Conservation (phyloP, 768 basidiomycete genomes). For the Collybia nuda region DNA sequence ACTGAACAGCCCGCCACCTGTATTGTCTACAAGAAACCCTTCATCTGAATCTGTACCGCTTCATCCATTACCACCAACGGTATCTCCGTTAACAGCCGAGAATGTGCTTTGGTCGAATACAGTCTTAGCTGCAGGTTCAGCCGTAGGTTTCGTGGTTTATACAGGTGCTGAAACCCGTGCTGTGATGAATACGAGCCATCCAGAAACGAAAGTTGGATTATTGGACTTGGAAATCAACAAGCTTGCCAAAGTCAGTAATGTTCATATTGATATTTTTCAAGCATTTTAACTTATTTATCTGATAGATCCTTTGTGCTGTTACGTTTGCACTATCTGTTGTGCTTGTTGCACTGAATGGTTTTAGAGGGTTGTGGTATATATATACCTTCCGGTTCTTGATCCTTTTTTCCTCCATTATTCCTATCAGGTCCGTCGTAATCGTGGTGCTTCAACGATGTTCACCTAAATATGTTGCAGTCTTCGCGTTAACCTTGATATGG, state of each 20-base stretch:
- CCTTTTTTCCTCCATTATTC: conserved; percentile 97
- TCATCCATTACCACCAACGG: conserved; percentile 45
- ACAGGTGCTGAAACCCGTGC: conserved; percentile 95
- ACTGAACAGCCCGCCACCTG: conserved; percentile 47
- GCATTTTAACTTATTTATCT: neutral
- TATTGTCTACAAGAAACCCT: conserved; percentile 19
- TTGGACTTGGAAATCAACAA: conserved; percentile 94
- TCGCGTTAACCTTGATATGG: conserved; percentile 99
- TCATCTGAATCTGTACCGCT: conserved; percentile 33
- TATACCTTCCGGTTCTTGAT: conserved; percentile 97
- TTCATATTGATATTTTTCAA: neutral
- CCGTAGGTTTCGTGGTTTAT: conserved; percentile 90
- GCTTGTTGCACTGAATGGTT: conserved; percentile 94
- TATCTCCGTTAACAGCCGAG: conserved; percentile 90
- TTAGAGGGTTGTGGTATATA: conserved; percentile 93
- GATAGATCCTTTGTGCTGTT: conserved; percentile 88
- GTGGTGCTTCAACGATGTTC: neutral
- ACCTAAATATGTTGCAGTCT: conserved; percentile 49
- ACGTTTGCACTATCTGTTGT: conserved; percentile 90
- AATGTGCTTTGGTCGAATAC: conserved; percentile 98
- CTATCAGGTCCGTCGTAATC: conserved; percentile 82
- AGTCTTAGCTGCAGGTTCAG: conserved; percentile 92
- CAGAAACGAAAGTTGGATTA: conserved; percentile 90
- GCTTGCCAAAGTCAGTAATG: conserved; percentile 86
- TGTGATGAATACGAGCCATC: conserved; percentile 98